Percentiles rank a stretch among this genome's conserved stretches.
These are phyloP conservation scores for Sugiyamaella chiloensis DNA, from an alignment of 805 yeast genomes.

Conservation along the genomic window DNA sequence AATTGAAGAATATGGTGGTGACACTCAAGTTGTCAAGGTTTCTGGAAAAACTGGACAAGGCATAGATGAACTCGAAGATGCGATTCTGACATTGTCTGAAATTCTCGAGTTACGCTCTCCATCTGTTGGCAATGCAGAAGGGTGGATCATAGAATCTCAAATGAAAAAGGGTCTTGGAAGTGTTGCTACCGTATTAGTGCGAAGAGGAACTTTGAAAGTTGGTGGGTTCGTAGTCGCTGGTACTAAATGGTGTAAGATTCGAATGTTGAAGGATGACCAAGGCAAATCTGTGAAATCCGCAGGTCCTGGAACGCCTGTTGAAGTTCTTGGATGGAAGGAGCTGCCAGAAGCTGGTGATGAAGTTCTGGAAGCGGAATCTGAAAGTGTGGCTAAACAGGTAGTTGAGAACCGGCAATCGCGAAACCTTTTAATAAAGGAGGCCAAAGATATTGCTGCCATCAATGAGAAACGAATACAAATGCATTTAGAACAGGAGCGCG, in stretches of 20 bases:
- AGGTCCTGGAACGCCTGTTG: slow-evolving; percentile 86
- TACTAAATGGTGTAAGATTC: slow-evolving; percentile 77
- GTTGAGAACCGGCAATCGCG: slow-evolving; percentile 59
- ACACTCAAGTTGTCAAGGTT: slow-evolving; percentile 80
- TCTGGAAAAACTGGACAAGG: slow-evolving; percentile 88
- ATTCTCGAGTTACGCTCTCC: slow-evolving; percentile 70
- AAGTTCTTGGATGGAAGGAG: slow-evolving; percentile 91
- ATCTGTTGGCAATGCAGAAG: slow-evolving; percentile 53
- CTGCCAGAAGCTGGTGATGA: slow-evolving; percentile 89
- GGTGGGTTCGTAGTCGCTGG: slow-evolving; percentile 86
- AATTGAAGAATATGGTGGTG: slow-evolving; percentile 93
- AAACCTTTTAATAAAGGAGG: slow-evolving; percentile 51
- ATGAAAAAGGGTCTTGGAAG: slow-evolving; percentile 79
- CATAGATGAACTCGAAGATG: slow-evolving; percentile 86
- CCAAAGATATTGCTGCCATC: slow-evolving; percentile 62
- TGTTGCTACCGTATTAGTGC: slow-evolving; percentile 78
- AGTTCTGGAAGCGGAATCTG: slow-evolving; percentile 71
- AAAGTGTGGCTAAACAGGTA: slow-evolving; percentile 72
- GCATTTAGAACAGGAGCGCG: slow-evolving; percentile 47
- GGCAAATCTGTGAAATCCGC: slow-evolving; percentile 65
- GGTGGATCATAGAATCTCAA: slow-evolving; percentile 86
- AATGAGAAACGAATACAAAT: slow-evolving; percentile 62
- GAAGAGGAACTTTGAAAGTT: slow-evolving; percentile 67
- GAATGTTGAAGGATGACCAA: slow-evolving; percentile 69
- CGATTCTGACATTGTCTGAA: slow-evolving; percentile 81